These are phyloP conservation scores for Oxyria digyna DNA, from an alignment of 148 eudicot genomes.

Conservation along the genomic window DNA sequence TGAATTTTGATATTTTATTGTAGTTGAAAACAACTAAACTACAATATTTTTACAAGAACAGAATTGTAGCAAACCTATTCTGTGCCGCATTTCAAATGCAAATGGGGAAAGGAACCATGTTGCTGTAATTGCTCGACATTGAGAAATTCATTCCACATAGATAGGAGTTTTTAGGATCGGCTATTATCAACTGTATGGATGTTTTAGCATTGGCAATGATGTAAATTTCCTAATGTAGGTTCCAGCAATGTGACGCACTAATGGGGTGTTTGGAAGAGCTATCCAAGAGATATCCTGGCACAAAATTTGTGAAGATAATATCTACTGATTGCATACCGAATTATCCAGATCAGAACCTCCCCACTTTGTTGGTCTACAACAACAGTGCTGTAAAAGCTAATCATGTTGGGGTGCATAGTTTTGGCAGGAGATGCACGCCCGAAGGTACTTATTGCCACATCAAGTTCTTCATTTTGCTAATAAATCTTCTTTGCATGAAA, in stretches of 20 bases:
- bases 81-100: too few species aligned
- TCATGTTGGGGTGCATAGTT: conserved; percentile 61
- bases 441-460: conserved; percentile 61
- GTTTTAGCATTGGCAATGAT: neutral
- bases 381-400: conserved; percentile 85
- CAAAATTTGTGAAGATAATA: conserved; percentile 87
- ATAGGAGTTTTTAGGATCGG: too few species aligned
- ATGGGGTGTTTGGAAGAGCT: conserved; percentile 66
- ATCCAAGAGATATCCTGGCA: conserved; percentile 64
- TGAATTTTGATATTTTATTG: too few species aligned
- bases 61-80: too few species aligned
- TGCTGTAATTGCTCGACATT: too few species aligned
- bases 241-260: conserved; percentile 57
- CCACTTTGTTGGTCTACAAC: conserved; percentile 85
- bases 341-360: conserved; percentile 89
- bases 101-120: too few species aligned
- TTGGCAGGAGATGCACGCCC: conserved; percentile 88
- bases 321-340: conserved; percentile 97
- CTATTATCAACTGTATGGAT: neutral
- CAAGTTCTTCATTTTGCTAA: neutral
- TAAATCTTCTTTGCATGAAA: neutral
- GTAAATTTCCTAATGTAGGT: conserved; percentile 19
- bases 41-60: too few species aligned
- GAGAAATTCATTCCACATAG: too few species aligned
- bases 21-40: too few species aligned